Evolutionary conservation across 139 green algal genomes (phyloP).

Genomic region (Mesostigma viride): DNA sequence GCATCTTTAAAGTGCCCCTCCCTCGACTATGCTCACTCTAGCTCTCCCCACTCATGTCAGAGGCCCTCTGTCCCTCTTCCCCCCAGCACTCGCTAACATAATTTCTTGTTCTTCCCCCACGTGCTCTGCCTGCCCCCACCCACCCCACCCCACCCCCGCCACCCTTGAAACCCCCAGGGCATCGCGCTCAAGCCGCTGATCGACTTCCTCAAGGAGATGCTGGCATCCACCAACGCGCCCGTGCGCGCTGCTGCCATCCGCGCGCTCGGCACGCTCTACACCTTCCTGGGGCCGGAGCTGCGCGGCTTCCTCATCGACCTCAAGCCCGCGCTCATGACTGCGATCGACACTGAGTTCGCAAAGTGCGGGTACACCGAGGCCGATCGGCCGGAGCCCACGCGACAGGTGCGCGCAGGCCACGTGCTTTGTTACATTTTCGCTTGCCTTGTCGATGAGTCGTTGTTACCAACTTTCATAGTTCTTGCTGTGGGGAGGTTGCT

Average conservation of each 20-base stretch:
- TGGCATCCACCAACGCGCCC: conserved; percentile 63
- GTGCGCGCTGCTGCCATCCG: conserved; percentile 63
- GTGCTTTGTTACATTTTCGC: background rate
- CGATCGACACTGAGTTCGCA: conserved; percentile 72
- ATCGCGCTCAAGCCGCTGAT: conserved; percentile 21
- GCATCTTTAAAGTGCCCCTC: too few species aligned
- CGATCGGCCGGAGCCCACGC: too few species aligned
- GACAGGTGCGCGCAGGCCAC: background rate
- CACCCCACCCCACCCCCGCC: too few species aligned
- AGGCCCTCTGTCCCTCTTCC: too few species aligned
- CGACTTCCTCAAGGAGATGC: conserved; percentile 29
- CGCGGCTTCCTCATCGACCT: conserved; percentile 54
- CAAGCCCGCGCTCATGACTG: conserved; percentile 83
- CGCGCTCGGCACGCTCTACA: conserved; percentile 58
- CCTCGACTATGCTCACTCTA: too few species aligned
- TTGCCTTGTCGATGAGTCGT: background rate
- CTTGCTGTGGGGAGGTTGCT: background rate
- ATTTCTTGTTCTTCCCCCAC: background rate
- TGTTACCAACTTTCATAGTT: background rate
- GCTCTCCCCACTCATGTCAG: too few species aligned
- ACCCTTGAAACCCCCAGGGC: too few species aligned
- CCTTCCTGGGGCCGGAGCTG: conserved; percentile 34
- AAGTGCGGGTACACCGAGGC: too few species aligned
- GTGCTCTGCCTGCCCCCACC: too few species aligned
- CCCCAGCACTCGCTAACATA: background rate